Conservation (phyloP, 345 rosid species). For the Melaleuca quinquenervia region DNA sequence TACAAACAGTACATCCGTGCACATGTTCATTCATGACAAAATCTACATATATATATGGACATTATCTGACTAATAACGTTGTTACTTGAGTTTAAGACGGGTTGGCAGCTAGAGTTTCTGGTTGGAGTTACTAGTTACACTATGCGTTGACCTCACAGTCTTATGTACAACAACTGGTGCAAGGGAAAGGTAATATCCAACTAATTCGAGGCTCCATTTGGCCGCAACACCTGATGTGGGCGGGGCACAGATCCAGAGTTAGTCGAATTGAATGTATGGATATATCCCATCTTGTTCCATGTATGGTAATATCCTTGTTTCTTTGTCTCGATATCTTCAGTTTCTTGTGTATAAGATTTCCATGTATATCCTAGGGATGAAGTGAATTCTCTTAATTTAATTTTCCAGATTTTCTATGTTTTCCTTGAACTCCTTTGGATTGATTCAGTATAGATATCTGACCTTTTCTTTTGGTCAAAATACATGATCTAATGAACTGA, state of each 20-base stretch:
- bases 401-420: not conserved
- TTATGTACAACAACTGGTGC: not conserved
- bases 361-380: not conserved
- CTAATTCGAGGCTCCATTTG: not conserved
- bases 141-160: not conserved
- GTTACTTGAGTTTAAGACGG: not conserved
- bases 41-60: not conserved
- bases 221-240: not conserved
- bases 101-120: not conserved
- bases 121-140: not conserved
- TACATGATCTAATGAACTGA: not conserved
- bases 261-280: not conserved
- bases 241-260: not conserved
- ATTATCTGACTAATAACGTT: not conserved
- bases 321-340: not conserved
- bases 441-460: not conserved
- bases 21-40: not conserved
- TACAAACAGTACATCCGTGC: not conserved
- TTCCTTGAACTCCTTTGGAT: not conserved
- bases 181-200: not conserved
- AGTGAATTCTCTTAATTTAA: not conserved
- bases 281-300: not conserved
- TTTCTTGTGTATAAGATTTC: not conserved
- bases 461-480: not conserved
- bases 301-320: not conserved